phyloP scores from a whole-genome alignment of 768 basidiomycete genomes.

The Trametes maxima region DNA sequence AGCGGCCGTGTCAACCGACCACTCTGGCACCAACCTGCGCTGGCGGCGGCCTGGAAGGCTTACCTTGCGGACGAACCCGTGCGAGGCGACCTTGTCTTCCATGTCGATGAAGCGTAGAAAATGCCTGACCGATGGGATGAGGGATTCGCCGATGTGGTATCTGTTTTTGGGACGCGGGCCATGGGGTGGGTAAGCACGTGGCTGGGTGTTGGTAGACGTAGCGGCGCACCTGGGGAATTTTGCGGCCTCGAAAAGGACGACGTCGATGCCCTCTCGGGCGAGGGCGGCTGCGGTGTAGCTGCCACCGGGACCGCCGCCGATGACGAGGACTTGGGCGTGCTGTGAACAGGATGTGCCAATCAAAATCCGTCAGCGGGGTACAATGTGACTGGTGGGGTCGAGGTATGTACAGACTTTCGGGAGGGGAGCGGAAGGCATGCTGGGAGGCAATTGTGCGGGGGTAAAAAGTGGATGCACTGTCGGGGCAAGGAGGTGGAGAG shows the following conservation, averaged over 20 bases:
- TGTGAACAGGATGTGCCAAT: background rate
- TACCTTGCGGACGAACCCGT: conserved; percentile 55
- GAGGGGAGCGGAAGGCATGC: background rate
- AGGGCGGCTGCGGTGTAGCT: conserved; percentile 57
- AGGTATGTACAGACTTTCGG: conserved; percentile 9
- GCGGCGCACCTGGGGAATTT: conserved; percentile 54
- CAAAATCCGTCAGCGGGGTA: background rate
- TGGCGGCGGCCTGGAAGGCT: background rate
- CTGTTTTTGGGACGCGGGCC: conserved; percentile 26
- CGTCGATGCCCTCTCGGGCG: conserved; percentile 59
- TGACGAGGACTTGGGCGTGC: conserved; percentile 46
- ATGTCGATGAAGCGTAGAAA: conserved; percentile 55
- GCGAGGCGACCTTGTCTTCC: conserved; percentile 43
- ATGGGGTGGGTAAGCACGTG: background rate
- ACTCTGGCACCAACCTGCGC: too few relatives aligned
- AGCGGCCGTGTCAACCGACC: background rate
- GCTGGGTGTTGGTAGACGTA: background rate
- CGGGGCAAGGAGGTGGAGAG: background rate
- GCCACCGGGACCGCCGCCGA: conserved; percentile 65
- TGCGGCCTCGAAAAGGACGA: conserved; percentile 56
- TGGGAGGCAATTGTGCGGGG: background rate
- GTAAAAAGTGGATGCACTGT: background rate
- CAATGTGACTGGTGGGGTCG: too few relatives aligned
- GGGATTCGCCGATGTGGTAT: conserved; percentile 52
- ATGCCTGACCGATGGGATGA: conserved; percentile 53